These are phyloP conservation scores for Trypanosoma theileri DNA, from an alignment of 208 protist genomes.

Conservation along the genomic window DNA sequence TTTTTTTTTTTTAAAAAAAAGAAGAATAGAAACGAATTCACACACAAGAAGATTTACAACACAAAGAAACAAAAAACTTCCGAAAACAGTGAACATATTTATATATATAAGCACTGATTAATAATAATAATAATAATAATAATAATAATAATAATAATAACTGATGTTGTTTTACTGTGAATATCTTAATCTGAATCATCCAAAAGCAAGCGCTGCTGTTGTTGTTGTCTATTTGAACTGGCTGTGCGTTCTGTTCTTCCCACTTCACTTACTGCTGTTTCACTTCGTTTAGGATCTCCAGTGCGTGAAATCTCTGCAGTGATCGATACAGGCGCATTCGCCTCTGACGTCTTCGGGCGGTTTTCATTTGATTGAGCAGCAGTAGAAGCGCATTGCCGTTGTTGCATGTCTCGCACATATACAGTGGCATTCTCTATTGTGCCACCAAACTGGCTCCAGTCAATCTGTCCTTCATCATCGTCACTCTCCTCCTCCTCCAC, in stretches of 20 bases:
- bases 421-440: conserved; percentile 16
- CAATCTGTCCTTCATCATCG: conserved; percentile 7
- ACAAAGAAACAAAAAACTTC: conserved; percentile 7
- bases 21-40: background rate
- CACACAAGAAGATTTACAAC: background rate
- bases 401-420: conserved; percentile 20
- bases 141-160: conserved; percentile 8
- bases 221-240: background rate
- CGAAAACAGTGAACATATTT: no score
- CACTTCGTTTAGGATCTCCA: no score
- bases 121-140: conserved; percentile 1
- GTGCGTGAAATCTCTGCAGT: no score
- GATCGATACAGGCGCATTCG: background rate
- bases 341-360: background rate
- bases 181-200: conserved; percentile 18
- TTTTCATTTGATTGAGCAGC: background rate
- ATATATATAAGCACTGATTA: no score
- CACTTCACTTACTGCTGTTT: background rate
- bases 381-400: background rate
- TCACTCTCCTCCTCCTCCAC: conserved; percentile 12
- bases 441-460: conserved; percentile 24
- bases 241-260: background rate
- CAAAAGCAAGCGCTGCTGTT: conserved; percentile 16
- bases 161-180: background rate
- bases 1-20: background rate